Evolutionary conservation across 2,329 filamentous ascomycete genomes (phyloP), one percentile per base, ranked within the genome.

Genomic region (Aspergillus glaucus): DNA sequence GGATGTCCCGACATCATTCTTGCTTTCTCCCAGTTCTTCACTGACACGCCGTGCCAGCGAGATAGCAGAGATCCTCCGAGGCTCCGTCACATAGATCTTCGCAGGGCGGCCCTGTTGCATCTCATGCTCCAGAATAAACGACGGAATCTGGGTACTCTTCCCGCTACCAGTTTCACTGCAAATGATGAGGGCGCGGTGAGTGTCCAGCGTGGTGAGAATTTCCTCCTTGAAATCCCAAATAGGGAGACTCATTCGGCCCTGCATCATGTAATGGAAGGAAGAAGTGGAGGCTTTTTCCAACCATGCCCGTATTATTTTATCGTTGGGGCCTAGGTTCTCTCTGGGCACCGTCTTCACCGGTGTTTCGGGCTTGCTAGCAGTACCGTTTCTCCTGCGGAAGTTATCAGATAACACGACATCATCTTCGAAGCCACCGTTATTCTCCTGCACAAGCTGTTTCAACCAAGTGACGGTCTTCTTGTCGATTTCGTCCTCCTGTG

Each of bases 121-220:
- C 62, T 96, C 86, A 60, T 95, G 82, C 66, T 98, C 93, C 6
- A 98, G 75, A 47, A 98, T 81, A 63, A 94, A 97, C 0, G 91
- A 85, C 4, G 93, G 93, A n/a, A 96, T 86, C 62, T 98, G 93
- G 0, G 93, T 98, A 68, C 90, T 96, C 75, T 98, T 98, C 55
- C 93, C 93, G 65, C 85, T 96, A 57, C 93, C 93, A 2, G 93
- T 98, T 71, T 98, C 93, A 64, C 93, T 93, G 64, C 92, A 97
- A 26, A 98, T 81, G 51, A 98, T 96, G 8, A 93, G 84, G 8
- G 95, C 86, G 61, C 93, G 91, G 55, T 95, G 80, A 19, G 80
- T 76, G 43, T 88, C 85, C 26, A 98, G 84, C 2, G 87, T 81
- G 22, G 81, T 76, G 10, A 97, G 73, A 6, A 96, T 89, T 44